Evolutionary conservation across 2,329 filamentous ascomycete genomes (phyloP).

Genomic region (Paecilomyces sp.): DNA sequence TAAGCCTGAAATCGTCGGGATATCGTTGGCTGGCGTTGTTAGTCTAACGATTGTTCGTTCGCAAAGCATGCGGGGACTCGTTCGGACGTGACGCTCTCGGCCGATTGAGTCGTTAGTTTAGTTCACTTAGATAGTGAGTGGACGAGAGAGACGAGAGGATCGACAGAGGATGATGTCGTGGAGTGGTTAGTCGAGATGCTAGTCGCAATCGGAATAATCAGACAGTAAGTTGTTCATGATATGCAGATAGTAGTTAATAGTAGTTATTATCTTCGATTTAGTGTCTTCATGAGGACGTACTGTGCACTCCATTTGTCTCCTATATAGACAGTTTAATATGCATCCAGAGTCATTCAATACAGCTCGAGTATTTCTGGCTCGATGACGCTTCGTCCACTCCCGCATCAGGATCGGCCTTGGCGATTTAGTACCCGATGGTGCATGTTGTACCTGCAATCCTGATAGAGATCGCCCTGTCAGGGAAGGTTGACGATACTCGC

Average conservation of each 20-base stretch:
- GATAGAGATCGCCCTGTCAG: background rate
- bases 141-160: background rate
- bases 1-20: constrained; percentile 5
- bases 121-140: too few species aligned
- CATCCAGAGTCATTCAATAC: too few species aligned
- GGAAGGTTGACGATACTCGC: background rate
- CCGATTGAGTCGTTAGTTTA: background rate
- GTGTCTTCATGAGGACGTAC: too few species aligned
- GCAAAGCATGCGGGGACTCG: background rate
- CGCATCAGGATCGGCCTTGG: background rate
- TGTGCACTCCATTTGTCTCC: too few species aligned
- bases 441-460: background rate
- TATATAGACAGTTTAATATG: too few species aligned
- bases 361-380: background rate
- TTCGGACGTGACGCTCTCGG: background rate
- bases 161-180: background rate
- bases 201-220: background rate
- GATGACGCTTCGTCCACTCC: background rate
- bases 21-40: constrained; percentile 2
- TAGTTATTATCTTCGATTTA: too few species aligned
- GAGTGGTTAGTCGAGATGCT: background rate
- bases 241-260: background rate
- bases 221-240: background rate
- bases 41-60: background rate
- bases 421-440: background rate